These are phyloP conservation scores for Pyrenochaeta sp. DNA, from an alignment of 2,329 filamentous ascomycete species.

Conservation along the genomic window DNA sequence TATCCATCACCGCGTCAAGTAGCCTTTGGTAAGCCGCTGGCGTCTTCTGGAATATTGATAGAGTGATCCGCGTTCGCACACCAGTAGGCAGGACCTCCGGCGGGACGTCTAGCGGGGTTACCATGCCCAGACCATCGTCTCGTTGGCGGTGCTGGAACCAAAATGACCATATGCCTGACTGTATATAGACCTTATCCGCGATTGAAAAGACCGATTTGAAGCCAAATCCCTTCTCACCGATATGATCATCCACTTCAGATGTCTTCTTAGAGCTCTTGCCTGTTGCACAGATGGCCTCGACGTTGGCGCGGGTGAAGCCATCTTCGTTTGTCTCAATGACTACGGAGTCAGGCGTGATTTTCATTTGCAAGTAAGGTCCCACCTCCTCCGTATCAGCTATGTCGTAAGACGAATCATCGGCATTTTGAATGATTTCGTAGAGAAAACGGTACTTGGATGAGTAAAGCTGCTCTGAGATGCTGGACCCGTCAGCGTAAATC, in stretches of 20 bases:
- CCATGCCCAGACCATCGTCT: conserved; percentile 62
- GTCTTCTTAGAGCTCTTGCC: conserved; percentile 49
- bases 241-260: conserved; percentile 27
- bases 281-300: conserved; percentile 50
- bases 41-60: conserved; percentile 11
- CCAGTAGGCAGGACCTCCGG: conserved; percentile 7
- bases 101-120: conserved; percentile 52
- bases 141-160: conserved; percentile 45
- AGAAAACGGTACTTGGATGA: conserved; percentile 35
- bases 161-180: conserved; percentile 52
- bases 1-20: conserved; percentile 6
- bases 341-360: conserved; percentile 39
- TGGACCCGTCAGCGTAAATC: conserved; percentile 1
- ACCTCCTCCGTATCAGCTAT: not conserved
- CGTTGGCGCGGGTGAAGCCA: conserved; percentile 48
- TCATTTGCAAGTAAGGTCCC: conserved; percentile 32
- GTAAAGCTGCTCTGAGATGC: conserved; percentile 34
- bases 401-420: conserved; percentile 51
- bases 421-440: conserved; percentile 53
- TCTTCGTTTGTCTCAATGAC: conserved; percentile 57
- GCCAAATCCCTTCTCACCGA: conserved; percentile 50
- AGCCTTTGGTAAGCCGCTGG: conserved; percentile 9
- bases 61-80: conserved; percentile 27
- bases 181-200: conserved; percentile 49
- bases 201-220: conserved; percentile 50